Evolutionary conservation across 441 rosid genomes (phyloP), one percentile per base, ranked within the genome.

Genomic region (Daphne laureola): DNA sequence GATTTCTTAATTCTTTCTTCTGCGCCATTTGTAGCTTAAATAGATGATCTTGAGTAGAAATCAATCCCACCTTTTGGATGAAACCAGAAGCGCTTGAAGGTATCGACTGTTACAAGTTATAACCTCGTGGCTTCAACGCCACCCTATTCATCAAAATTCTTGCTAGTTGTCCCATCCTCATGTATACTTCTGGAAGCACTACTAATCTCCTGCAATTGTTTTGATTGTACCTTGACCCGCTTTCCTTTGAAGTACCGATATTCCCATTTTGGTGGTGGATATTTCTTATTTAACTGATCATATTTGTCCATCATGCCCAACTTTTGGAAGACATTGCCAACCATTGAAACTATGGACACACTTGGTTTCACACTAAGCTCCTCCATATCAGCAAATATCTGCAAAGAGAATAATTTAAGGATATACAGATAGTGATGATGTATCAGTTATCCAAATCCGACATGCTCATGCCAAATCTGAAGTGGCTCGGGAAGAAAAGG

Each of bases 301-400:
- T 78, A 77, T 59, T 89, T 90, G 69, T 93, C 97, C 54, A 64
- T 49, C 95, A 85, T 85, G 26, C 70, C 89, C 11, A 82, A 61
- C 64, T 81, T 76, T 71, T 73, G 59, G 76, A 93, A 87, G 54
- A 75, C 84, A 36, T 72, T 72, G 38, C 95, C 99, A 66, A 90
- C 68, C 99, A 87, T 85, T 8, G 69, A 44, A 54, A 89, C 83
- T 42, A 78, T 74, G 16, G 96, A 55, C 60, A 69, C 53, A 52
- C 68, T 73, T 9, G 97, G 99, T 57, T 70, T 68, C 59, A 93
- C 72, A 35, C 90, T 86, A 27, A 90, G 95, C 74, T 93, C 99
- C 73, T 90, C 99, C 99, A 93, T 87, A 67, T 93, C 97, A 45
- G 96, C 99, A 76, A 93, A 93, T 64, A 89, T 66, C 99, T 87